Conservation (phyloP, 2,329 filamentous ascomycete genomes). For the Penicillium sp. region DNA sequence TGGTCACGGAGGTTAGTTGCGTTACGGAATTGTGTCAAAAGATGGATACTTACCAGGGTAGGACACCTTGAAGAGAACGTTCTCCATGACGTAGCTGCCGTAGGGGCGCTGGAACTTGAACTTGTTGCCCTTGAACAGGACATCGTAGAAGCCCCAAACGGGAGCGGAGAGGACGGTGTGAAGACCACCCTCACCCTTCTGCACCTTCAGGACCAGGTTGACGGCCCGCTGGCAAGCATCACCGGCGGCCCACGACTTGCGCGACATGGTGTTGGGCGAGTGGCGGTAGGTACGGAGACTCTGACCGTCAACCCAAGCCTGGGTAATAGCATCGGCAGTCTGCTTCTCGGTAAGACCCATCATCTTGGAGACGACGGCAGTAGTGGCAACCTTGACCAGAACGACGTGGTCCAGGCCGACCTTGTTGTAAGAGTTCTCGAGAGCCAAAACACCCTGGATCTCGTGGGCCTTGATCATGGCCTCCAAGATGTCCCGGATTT, state of each 20-base stretch:
- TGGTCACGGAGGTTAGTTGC: constrained; percentile 23
- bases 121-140: constrained; percentile 91
- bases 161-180: constrained; percentile 91
- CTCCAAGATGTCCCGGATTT: constrained; percentile 86
- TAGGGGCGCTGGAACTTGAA: constrained; percentile 96
- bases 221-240: constrained; percentile 96
- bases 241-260: constrained; percentile 98
- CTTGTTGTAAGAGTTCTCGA: constrained; percentile 99
- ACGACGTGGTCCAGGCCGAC: constrained; percentile 97
- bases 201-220: constrained; percentile 84
- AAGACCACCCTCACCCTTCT: constrained; percentile 85
- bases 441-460: constrained; percentile 93
- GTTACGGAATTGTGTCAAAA: background rate
- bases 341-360: constrained; percentile 84
- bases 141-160: constrained; percentile 98
- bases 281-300: constrained; percentile 95
- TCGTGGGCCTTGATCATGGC: constrained; percentile 99
- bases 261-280: constrained; percentile 98
- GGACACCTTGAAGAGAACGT: constrained; percentile 99
- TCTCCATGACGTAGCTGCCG: constrained; percentile 99
- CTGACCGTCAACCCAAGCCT: constrained; percentile 97
- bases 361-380: constrained; percentile 93
- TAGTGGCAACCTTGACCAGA: constrained; percentile 93
- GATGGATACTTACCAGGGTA: constrained; percentile 69
- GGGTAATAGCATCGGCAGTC: constrained; percentile 91